phyloP scores from a whole-genome alignment of 805 yeast species.

The Candida patagonica region DNA sequence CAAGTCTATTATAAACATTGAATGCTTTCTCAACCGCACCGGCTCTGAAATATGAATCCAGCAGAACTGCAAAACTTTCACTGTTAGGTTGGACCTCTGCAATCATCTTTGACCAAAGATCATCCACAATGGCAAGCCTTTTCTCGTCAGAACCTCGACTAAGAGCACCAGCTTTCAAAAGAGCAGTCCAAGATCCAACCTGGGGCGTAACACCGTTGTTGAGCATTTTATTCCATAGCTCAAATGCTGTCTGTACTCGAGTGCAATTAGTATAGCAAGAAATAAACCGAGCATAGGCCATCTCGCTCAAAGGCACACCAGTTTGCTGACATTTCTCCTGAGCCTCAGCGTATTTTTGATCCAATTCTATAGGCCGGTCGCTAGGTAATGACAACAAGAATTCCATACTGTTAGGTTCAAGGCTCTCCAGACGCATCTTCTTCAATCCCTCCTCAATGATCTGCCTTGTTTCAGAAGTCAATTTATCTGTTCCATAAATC shows the following conservation, averaged over 20 bases:
- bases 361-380: slow-evolving; percentile 21
- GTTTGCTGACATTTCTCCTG: slow-evolving; percentile 5
- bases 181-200: slow-evolving; percentile 48
- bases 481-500: slow-evolving; percentile 8
- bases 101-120: slow-evolving; percentile 32
- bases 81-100: slow-evolving; percentile 35
- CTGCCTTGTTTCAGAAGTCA: slow-evolving; percentile 2
- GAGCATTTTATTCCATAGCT: slow-evolving; percentile 43
- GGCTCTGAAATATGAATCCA: slow-evolving; percentile 39
- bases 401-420: slow-evolving; percentile 16
- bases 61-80: slow-evolving; percentile 39
- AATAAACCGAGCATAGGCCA: slow-evolving; percentile 23
- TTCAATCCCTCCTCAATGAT: slow-evolving; percentile 16
- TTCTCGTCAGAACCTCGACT: slow-evolving; percentile 22
- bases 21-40: slow-evolving; percentile 36
- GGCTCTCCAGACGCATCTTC: slow-evolving; percentile 9
- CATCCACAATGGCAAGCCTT: slow-evolving; percentile 15
- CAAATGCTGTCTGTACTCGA: slow-evolving; percentile 21
- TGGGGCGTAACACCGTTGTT: slow-evolving; percentile 34
- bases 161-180: slow-evolving; percentile 39
- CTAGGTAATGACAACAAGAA: slow-evolving; percentile 16
- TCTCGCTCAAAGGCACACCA: slow-evolving; percentile 18
- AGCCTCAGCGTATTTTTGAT: slow-evolving; percentile 21
- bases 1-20: slow-evolving; percentile 29
- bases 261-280: slow-evolving; percentile 23